phyloP scores from a whole-genome alignment of 1,139 yeast species.

The Pichia sp. region DNA sequence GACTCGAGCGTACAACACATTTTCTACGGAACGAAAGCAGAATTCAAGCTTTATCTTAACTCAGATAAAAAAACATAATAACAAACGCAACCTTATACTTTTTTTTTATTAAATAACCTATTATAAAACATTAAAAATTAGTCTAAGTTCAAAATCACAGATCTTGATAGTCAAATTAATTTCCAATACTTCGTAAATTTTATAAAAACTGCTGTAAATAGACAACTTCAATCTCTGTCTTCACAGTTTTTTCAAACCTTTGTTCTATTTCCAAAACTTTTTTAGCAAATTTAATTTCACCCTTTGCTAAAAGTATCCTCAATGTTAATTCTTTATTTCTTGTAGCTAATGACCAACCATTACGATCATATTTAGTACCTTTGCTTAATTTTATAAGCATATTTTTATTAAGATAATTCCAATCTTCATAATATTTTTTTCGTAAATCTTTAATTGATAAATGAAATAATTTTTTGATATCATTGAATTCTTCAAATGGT shows the following conservation, averaged over 20 bases:
- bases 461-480: conserved; percentile 18
- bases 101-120: too few species aligned
- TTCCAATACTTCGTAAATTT: too few species aligned
- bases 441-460: conserved; percentile 14
- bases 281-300: conserved; percentile 22
- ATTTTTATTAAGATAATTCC: conserved; percentile 21
- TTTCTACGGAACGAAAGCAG: too few species aligned
- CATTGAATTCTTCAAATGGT: conserved; percentile 21
- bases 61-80: too few species aligned
- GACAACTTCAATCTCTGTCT: conserved; percentile 23
- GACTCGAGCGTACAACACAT: too few species aligned
- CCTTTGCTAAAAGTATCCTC: conserved; percentile 24
- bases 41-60: too few species aligned
- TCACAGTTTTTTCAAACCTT: conserved; percentile 24
- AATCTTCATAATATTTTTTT: conserved; percentile 17
- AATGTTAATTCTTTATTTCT: conserved; percentile 20
- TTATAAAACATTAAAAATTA: too few species aligned
- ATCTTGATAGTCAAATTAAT: too few species aligned
- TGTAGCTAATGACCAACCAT: conserved; percentile 12
- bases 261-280: conserved; percentile 24
- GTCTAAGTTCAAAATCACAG: too few species aligned
- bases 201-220: conserved; percentile 14
- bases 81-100: too few species aligned
- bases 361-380: conserved; percentile 9
- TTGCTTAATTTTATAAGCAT: conserved; percentile 16